phyloP scores from a whole-genome alignment of 495 filamentous ascomycete genomes.

The Aspergillus asperescens region DNA sequence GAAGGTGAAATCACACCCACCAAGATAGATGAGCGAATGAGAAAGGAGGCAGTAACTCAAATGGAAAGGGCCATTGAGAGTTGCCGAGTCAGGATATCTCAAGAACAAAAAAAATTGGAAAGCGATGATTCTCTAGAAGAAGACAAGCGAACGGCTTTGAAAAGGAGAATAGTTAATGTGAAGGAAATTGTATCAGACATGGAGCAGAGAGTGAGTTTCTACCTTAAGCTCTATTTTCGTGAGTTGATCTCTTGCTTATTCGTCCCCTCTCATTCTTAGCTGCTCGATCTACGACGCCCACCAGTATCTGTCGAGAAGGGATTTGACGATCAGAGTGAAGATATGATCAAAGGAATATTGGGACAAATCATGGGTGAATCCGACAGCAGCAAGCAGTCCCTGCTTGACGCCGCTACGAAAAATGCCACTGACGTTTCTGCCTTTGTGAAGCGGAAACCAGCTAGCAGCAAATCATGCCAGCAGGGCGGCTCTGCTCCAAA shows the following conservation, averaged over 20 bases:
- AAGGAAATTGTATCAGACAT: slow-evolving; percentile 84
- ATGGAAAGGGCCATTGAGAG: slow-evolving; percentile 79
- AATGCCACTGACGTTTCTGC: slow-evolving; percentile 79
- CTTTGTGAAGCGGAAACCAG: slow-evolving; percentile 69
- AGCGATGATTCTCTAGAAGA: slow-evolving; percentile 48
- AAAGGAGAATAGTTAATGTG: slow-evolving; percentile 68
- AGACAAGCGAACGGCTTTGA: slow-evolving; percentile 48
- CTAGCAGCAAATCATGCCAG: slow-evolving; percentile 16
- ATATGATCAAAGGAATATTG: slow-evolving; percentile 61
- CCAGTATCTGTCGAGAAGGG: slow-evolving; percentile 57
- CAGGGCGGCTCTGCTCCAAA: slow-evolving; percentile 17
- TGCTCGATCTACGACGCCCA: slow-evolving; percentile 69
- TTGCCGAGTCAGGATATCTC: slow-evolving; percentile 66
- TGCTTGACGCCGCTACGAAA: slow-evolving; percentile 72
- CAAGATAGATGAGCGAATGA: slow-evolving; percentile 58
- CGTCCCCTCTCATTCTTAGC: slow-evolving; percentile 39
- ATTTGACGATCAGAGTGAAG: slow-evolving; percentile 39
- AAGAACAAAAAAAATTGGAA: slow-evolving; percentile 62
- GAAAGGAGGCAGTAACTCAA: slow-evolving; percentile 68
- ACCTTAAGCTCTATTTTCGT: slow-evolving; percentile 2
- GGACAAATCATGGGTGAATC: slow-evolving; percentile 68
- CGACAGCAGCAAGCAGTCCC: slow-evolving; percentile 53
- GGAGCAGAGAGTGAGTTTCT: slow-evolving; percentile 64
- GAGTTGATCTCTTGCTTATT: slow-evolving; percentile 11
- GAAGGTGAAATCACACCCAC: slow-evolving; percentile 27